Percentiles rank a stretch among this genome's conserved stretches.
These are phyloP conservation scores for Phlyctochytrium bullatum DNA, from an alignment of 192 early-diverging fungal genomes.

Conservation along the genomic window DNA sequence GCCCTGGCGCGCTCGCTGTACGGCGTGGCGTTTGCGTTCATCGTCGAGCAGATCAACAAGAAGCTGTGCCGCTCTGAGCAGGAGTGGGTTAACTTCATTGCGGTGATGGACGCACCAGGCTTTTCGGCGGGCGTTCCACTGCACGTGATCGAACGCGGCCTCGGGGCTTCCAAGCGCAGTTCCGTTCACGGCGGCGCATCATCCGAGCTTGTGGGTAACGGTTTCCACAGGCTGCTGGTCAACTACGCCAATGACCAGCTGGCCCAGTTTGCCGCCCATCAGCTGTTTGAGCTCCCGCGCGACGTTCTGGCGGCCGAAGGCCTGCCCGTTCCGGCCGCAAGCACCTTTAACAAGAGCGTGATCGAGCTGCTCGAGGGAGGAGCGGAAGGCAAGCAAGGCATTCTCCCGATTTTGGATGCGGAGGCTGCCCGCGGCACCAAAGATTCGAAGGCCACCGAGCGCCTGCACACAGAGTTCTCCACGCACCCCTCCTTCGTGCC, in stretches of 20 bases:
- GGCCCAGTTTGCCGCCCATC: constrained; percentile 22
- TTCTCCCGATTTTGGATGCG: constrained; percentile 35
- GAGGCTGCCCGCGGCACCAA: constrained; percentile 32
- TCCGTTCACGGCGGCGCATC: constrained; percentile 6
- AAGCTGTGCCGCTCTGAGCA: constrained; percentile 70
- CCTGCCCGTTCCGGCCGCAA: constrained; percentile 50
- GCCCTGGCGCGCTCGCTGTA: constrained; percentile 78
- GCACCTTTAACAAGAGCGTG: constrained; percentile 32
- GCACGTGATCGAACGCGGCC: not conserved
- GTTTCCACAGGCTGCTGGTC: constrained; percentile 46
- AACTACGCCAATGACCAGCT: constrained; percentile 56
- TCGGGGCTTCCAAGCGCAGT: not conserved
- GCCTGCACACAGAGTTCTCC: constrained; percentile 21
- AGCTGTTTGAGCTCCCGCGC: constrained; percentile 37
- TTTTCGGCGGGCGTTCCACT: constrained; percentile 20
- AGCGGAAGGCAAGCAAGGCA: not conserved
- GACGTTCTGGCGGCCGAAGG: constrained; percentile 34
- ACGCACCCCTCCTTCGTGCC: constrained; percentile 47
- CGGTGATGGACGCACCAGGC: constrained; percentile 74
- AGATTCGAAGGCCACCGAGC: constrained; percentile 30
- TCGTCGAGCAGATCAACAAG: constrained; percentile 87
- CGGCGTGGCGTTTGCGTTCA: constrained; percentile 69
- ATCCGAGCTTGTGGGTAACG: constrained; percentile 26
- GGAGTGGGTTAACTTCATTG: constrained; percentile 77
- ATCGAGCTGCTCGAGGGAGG: constrained; percentile 18